Evolutionary conservation across 2,329 filamentous ascomycete genomes (phyloP), one percentile per base, ranked within the genome.

Genomic region (Aspergillus sp.): DNA sequence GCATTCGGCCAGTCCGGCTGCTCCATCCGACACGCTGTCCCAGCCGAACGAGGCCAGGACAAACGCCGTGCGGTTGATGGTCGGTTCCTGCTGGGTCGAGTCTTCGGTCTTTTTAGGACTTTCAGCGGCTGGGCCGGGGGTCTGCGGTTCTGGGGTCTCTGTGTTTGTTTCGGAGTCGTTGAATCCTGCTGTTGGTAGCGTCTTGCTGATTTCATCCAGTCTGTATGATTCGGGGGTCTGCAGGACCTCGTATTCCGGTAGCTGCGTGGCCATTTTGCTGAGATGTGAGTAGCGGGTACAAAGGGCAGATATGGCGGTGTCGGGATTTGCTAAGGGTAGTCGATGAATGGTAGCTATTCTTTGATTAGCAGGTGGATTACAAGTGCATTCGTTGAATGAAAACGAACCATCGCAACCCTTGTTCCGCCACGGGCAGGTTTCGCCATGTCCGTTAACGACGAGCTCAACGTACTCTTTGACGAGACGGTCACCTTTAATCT

Each of bases 401-500:
- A 56, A 65, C 71, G 54, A 80, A 91, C 90, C 87, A 75, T 96
- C 92, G 73, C 93, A 97, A n/a, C 92, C 92, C 60, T 87, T 87
- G 72, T 87, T 90, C 67, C 87, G 86, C 95, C 94, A 99, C 18
- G 95, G 81, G 71, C 94, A 99, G 62, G 87, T 87, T 55, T 92
- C 88, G 29, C 87, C 84, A 72, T 99, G 94, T 2, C 88, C 90
- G 24, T 86, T 82, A 14, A 90, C 78, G 55, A 97, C 88, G 60
- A 94, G 80, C 54, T 87, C 85, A 22, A 81, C 81, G 71, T 96
- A 97, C 69, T 89, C 88, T 50, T 90, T 85, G 7, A 95, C 87
- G 54, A 98, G 79, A 16, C 86, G 89, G 36, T 88, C 74, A 29
- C 85, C 84, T 73, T 79, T 63, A 52, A 31, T 26, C 14, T 26